phyloP scores from a whole-genome alignment of 2,329 filamentous ascomycete species.

The Colletotrichum sojae region DNA sequence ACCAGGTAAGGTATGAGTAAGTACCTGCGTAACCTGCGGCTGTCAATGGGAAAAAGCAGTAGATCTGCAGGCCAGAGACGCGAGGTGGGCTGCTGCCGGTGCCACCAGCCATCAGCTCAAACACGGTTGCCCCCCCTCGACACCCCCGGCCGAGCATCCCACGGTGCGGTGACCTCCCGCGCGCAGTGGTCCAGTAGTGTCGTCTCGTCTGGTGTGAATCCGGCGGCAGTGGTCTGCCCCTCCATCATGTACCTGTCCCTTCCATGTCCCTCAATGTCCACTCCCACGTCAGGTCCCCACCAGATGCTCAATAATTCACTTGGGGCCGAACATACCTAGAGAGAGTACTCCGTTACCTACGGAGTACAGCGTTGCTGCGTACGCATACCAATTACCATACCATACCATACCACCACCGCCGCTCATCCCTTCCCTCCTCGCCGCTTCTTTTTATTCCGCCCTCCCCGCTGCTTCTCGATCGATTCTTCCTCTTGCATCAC shows the following conservation, averaged over 20 bases:
- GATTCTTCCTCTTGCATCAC: slow-evolving; percentile 42
- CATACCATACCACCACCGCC: slow-evolving; percentile 38
- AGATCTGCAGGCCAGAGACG: neutral
- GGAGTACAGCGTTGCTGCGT: too few species aligned
- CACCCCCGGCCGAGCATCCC: slow-evolving; percentile 9
- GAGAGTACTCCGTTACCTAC: too few species aligned
- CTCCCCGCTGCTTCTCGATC: slow-evolving; percentile 24
- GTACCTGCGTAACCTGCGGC: neutral
- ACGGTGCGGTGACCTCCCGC: slow-evolving; percentile 14
- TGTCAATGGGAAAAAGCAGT: neutral
- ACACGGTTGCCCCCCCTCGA: neutral
- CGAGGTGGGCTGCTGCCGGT: neutral
- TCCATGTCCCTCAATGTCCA: slow-evolving; percentile 37
- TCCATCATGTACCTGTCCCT: slow-evolving; percentile 23
- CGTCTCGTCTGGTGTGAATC: slow-evolving; percentile 15
- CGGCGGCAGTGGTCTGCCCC: slow-evolving; percentile 24
- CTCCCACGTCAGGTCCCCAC: slow-evolving; percentile 41
- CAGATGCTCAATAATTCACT: slow-evolving; percentile 37
- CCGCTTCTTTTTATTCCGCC: slow-evolving; percentile 23
- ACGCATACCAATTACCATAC: too few species aligned
- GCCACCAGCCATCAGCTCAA: neutral
- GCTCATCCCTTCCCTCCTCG: slow-evolving; percentile 23
- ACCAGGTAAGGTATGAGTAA: neutral
- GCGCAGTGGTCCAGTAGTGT: neutral
- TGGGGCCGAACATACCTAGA: slow-evolving; percentile 32